Evolutionary conservation across 2,329 filamentous ascomycete species (phyloP), one percentile per base, ranked within the genome.

Genomic region (Verticillium zaregamsianum): DNA sequence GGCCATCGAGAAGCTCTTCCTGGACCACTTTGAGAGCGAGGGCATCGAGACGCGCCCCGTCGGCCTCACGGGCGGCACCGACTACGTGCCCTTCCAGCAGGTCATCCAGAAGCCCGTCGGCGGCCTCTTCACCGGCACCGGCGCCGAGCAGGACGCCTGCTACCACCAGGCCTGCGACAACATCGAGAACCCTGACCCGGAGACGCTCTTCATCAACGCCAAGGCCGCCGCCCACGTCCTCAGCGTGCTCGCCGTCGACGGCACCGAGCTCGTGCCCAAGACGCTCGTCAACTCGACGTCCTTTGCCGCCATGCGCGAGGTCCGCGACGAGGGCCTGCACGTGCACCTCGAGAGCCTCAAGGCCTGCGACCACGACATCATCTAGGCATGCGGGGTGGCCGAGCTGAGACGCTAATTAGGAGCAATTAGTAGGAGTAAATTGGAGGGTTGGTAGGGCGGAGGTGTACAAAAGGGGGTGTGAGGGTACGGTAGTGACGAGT

Each of bases 41-140:
- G 73, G 76, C 12, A 68, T 76, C 15, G 63, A 72, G 17, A 69
- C 73, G 0, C 68, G 66, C 2, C 69, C 68, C 4, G 65, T 67
- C 1, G 66, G 65, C 1, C 60, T 73, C 0, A 71, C 66, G 39
- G 84, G 83, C 3, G 81, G 86, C 57, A 85, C 80, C 8, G 86
- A 89, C 68, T 88, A 89, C 65, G 83, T 81, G 14, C 80, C 83
- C 1, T 89, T 89, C 76, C 76, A 84, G 37, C 76, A 82, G 45
- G 75, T 80, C 31, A 81, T 83, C 40, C 59, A 69, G 8, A 74
- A 87, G 86, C 67, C 83, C 77, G 20, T 79, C 72, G 49, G 84
- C 75, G 85, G 85, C 9, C 75, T 89, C 23, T 85, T 85, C 67
- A 88, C 86, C 3, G 86, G 86, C 3, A 85, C 83, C 1, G 84